Conservation (phyloP, 1,284 basidiomycete species). For the Leccinum griseonigrum region DNA sequence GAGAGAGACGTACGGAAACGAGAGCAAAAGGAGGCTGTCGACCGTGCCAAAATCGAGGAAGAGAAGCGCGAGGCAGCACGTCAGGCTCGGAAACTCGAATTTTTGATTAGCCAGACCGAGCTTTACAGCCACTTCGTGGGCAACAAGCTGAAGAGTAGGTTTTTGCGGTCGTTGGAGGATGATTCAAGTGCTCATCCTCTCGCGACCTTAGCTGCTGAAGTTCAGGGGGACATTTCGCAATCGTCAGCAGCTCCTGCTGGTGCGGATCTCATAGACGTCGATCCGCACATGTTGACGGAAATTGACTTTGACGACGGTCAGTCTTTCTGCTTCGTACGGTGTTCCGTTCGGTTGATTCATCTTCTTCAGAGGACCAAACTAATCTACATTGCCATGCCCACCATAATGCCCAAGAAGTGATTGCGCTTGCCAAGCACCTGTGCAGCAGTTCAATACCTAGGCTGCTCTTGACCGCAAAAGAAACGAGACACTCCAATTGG, state of each 20-base stretch:
- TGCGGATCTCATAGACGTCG: constrained; percentile 54
- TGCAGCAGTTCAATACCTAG: constrained; percentile 78
- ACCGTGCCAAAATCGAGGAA: constrained; percentile 91
- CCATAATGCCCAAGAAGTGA: constrained; percentile 88
- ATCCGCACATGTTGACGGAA: constrained; percentile 60
- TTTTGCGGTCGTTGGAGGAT: constrained; percentile 6
- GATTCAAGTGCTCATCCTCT: constrained; percentile 19
- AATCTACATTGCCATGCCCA: constrained; percentile 90
- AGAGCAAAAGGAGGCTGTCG: constrained; percentile 92
- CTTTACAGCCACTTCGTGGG: constrained; percentile 99
- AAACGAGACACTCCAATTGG: constrained; percentile 69
- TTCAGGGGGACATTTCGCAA: constrained; percentile 69
- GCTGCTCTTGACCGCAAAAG: constrained; percentile 79
- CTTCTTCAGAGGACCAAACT: constrained; percentile 70
- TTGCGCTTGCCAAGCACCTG: constrained; percentile 70
- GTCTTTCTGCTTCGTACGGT: constrained; percentile 19
- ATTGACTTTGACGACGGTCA: constrained; percentile 94
- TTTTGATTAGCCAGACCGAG: constrained; percentile 98
- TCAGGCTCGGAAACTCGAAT: constrained; percentile 97
- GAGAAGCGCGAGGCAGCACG: constrained; percentile 95
- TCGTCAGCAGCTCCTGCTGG: constrained; percentile 50
- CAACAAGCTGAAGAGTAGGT: constrained; percentile 93
- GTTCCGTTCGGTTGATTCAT: constrained; percentile 2
- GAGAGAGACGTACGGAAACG: constrained; percentile 92
- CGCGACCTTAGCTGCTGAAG: constrained; percentile 68